Base-by-base conservation (phyloP, 164 flowering plant species). In the Platanus orientalis region DNA sequence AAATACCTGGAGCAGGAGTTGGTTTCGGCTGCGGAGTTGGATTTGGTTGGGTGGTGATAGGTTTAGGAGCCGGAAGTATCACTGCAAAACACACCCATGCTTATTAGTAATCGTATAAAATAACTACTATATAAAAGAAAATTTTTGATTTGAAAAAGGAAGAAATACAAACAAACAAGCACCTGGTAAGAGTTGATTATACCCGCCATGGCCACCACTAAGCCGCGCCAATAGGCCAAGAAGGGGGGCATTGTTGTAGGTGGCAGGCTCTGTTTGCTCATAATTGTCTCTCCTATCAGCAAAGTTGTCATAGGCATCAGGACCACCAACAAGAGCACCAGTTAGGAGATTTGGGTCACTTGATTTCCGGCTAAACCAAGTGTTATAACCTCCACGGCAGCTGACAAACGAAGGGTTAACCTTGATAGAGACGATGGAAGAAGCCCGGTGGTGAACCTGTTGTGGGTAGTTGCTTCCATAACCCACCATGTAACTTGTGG, bases 401-500 rank as follows among this genome's bases (percentile, higher is more conserved):
- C 69, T 78, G 17, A 90, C 83, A 55, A 88, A 88, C 0, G 80
- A 47, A 10, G 83, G 67, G 50, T 86, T 54, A 6, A 69, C 82
- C 79, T 86, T 84, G 50, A 64, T 45, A 24, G 95, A 90, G 50
- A 86, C 88, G 57, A 90, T 90, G 0, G 97, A 90, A 6, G 95
- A 78, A 17, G 60, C 97, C 34, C 97, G 66, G 78, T 90, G 97
- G 71, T 90, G 97, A 57, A 82, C 86, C 69, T 78, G 84, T 28
- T 51, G 76, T 0, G 97, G 97, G 59, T 70, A 90, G 71, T 82
- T 86, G 84, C 61, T 80, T 24, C 97, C 95, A 64, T 84, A 90
- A 2, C 97, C 97, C 1, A 90, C 95, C 97, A 90, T 85, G 77
- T 90, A 90, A 66, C 95, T 88, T 19, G 92, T 90, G 1, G 86